Conservation (phyloP, 2,329 filamentous ascomycete species). For the Trichoderma sp. region DNA sequence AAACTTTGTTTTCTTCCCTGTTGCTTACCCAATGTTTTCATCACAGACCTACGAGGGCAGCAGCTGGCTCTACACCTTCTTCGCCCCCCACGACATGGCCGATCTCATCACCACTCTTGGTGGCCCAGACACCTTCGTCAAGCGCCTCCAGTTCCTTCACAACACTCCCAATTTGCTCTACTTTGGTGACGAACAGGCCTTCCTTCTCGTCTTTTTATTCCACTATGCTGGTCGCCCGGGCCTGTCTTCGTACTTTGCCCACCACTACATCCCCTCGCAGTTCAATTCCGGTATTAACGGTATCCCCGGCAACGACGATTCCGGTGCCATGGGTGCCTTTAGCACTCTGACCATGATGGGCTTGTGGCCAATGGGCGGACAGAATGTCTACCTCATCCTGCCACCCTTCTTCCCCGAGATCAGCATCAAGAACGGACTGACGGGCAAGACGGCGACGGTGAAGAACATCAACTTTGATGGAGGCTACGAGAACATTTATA, state of each 20-base stretch:
- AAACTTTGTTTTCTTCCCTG: not conserved
- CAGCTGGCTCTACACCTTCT: conserved; percentile 70
- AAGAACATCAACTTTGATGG: conserved; percentile 39
- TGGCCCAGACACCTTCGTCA: conserved; percentile 54
- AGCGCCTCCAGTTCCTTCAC: conserved; percentile 64
- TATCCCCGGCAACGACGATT: conserved; percentile 54
- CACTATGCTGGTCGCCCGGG: conserved; percentile 67
- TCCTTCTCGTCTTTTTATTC: conserved; percentile 52
- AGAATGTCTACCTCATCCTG: conserved; percentile 52
- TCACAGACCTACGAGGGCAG: conserved; percentile 65
- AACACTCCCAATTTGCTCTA: conserved; percentile 61
- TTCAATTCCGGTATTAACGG: conserved; percentile 65
- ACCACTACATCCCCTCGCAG: conserved; percentile 63
- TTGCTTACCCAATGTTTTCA: not conserved
- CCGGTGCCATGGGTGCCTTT: conserved; percentile 54
- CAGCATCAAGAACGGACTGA: conserved; percentile 31
- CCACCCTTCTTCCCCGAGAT: conserved; percentile 52
- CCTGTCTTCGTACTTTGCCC: conserved; percentile 51
- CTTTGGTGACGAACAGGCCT: conserved; percentile 61
- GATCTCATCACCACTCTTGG: conserved; percentile 56
- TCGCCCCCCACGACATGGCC: conserved; percentile 47
- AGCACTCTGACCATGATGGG: conserved; percentile 51
- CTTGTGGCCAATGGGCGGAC: conserved; percentile 53
- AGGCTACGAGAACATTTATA: conserved; percentile 51
- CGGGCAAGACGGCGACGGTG: conserved; percentile 32